phyloP scores from a whole-genome alignment of 2,329 filamentous ascomycete genomes.

The Botrytis squamosa region DNA sequence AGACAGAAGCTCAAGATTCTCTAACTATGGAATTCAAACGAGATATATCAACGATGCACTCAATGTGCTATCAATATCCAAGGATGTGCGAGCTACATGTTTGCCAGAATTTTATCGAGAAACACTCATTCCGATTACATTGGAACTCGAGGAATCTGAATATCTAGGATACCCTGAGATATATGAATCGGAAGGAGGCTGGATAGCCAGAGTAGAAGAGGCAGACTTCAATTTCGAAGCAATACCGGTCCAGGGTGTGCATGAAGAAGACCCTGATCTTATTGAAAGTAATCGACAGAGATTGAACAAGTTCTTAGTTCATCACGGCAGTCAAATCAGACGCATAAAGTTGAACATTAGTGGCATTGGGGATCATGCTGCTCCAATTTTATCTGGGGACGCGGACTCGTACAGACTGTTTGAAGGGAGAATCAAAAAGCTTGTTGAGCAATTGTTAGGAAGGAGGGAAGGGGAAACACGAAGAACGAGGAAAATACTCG shows the following conservation, averaged over 20 bases:
- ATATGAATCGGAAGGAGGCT: background rate
- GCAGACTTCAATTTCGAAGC: background rate
- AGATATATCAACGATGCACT: background rate
- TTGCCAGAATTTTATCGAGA: background rate
- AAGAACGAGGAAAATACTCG: background rate
- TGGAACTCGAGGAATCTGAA: background rate
- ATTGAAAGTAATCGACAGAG: background rate
- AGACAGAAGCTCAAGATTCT: background rate
- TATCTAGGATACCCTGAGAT: background rate
- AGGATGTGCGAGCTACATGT: background rate
- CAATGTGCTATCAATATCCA: background rate
- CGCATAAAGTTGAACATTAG: background rate
- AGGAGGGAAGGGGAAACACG: background rate
- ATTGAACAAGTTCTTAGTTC: background rate
- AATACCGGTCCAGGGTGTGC: background rate
- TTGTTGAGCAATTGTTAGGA: background rate
- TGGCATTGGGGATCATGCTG: background rate
- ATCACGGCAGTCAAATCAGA: background rate
- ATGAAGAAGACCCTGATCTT: background rate
- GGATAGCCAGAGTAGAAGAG: background rate
- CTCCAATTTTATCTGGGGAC: background rate
- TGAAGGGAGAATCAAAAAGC: background rate
- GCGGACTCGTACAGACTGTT: background rate
- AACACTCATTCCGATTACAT: background rate
- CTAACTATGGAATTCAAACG: background rate